Evolutionary conservation across 75 land plant genomes (phyloP).

Genomic region (Isoetes taiwanensis): DNA sequence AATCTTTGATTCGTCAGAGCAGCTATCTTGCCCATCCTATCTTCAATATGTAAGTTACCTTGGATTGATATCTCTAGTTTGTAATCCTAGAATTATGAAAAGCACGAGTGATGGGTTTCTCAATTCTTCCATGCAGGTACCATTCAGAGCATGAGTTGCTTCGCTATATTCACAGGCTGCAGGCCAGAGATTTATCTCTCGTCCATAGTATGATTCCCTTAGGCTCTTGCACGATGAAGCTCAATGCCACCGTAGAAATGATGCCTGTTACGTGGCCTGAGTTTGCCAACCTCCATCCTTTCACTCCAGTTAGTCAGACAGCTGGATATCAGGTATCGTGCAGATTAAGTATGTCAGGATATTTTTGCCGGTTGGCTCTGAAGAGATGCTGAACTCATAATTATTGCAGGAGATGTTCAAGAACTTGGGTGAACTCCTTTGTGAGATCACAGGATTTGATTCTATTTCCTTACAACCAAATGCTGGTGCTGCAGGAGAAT

Average conservation of each 20-base stretch:
- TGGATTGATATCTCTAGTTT: neutral
- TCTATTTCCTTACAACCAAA: constrained; percentile 22
- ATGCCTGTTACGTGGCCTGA: constrained; percentile 76
- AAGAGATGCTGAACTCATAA: no score
- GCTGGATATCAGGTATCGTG: neutral
- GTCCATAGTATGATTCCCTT: constrained; percentile 97
- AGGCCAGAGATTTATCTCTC: constrained; percentile 79
- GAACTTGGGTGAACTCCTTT: constrained; percentile 64
- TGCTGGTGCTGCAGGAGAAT: constrained; percentile 25
- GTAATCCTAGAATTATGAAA: neutral
- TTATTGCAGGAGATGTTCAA: constrained; percentile 77
- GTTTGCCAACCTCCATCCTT: neutral
- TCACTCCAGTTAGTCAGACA: neutral
- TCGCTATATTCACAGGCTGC: constrained; percentile 66
- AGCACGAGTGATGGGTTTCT: neutral
- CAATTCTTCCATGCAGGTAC: constrained; percentile 35
- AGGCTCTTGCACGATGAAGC: constrained; percentile 99
- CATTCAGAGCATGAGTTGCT: constrained; percentile 99
- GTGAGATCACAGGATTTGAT: constrained; percentile 46
- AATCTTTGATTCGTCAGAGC: constrained; percentile 47
- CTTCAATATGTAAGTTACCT: constrained; percentile 75
- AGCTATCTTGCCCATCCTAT: constrained; percentile 86
- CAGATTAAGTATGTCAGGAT: neutral
- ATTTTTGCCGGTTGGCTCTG: neutral
- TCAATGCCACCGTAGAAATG: constrained; percentile 97